A percentile compares a stretch with the other conserved stretches of the same genome.
These are phyloP conservation scores for Calonectria ilicicola DNA, from an alignment of 2,329 filamentous ascomycete species.

Conservation along the genomic window DNA sequence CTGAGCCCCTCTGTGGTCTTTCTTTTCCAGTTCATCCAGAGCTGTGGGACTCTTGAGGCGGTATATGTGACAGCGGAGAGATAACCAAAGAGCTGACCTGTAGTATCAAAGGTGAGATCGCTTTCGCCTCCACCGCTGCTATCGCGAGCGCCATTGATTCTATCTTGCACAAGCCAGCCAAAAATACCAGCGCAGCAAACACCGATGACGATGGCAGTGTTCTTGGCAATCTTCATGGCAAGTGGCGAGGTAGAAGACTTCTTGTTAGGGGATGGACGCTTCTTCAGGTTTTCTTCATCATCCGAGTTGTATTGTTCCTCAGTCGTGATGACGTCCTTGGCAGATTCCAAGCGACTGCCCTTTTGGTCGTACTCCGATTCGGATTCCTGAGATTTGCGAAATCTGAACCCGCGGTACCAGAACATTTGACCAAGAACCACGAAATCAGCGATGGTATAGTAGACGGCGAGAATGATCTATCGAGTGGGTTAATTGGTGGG, in stretches of 20 bases:
- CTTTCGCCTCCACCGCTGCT: conserved; percentile 49
- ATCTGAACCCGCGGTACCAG: conserved; percentile 90
- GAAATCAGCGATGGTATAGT: conserved; percentile 92
- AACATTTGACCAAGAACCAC: conserved; percentile 92
- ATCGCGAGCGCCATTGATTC: conserved; percentile 53
- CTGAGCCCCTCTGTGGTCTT: conserved; percentile 95
- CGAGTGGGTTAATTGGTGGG: conserved; percentile 17
- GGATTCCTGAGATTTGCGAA: conserved; percentile 61
- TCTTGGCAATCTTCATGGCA: not conserved
- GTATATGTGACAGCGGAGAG: conserved; percentile 91
- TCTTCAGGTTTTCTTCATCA: not conserved
- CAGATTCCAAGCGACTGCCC: conserved; percentile 62
- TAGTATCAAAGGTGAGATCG: conserved; percentile 75
- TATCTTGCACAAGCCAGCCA: conserved; percentile 81
- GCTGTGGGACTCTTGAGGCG: conserved; percentile 87
- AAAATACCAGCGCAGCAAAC: conserved; percentile 86
- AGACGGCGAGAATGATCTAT: conserved; percentile 88
- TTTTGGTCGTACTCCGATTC: conserved; percentile 55
- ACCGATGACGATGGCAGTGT: conserved; percentile 72
- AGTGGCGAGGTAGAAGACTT: not conserved
- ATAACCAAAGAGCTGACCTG: conserved; percentile 94
- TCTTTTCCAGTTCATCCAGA: conserved; percentile 90
- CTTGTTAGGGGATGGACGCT: not conserved
- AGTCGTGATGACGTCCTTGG: not conserved
- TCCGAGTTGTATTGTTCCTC: not conserved